Percentiles rank a stretch among this genome's conserved stretches.
Evolutionary conservation across 163 green algal species (phyloP).

Genomic region (Scenedesmus sp.): DNA sequence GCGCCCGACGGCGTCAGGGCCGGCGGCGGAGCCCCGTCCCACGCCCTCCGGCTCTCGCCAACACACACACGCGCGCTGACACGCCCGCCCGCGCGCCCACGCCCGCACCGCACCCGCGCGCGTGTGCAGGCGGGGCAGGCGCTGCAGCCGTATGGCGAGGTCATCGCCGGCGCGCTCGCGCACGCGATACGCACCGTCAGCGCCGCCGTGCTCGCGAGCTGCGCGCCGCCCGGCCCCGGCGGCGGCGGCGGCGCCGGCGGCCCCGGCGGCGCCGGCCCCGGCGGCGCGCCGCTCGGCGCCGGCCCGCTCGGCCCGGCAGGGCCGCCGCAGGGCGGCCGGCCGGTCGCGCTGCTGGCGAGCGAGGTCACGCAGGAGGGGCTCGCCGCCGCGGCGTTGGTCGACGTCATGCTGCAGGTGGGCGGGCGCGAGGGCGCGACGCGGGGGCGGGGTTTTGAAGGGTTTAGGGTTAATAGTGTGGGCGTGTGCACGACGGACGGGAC

Average conservation of each 20-base stretch:
- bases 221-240: background rate
- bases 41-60: no score
- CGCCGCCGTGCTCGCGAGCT: slow-evolving; percentile 15
- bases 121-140: slow-evolving; percentile 24
- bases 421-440: background rate
- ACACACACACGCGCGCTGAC: no score
- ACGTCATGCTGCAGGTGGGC: slow-evolving; percentile 65
- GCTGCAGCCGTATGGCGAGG: slow-evolving; percentile 48
- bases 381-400: slow-evolving; percentile 62
- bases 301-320: background rate
- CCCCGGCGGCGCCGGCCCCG: slow-evolving; percentile 31
- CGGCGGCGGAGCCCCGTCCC: no score
- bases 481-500: no score
- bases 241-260: slow-evolving; percentile 19
- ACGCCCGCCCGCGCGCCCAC: no score
- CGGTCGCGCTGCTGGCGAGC: slow-evolving; percentile 16
- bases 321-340: no score
- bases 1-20: no score
- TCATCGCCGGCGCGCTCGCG: slow-evolving; percentile 49
- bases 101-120: no score
- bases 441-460: no score
- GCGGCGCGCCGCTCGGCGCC: background rate
- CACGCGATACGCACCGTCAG: slow-evolving; percentile 2
- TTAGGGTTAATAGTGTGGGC: no score
- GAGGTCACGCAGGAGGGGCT: slow-evolving; percentile 54